These are phyloP conservation scores for Limnomonas spitsbergensis DNA, from an alignment of 139 green algal genomes.

Conservation along the genomic window DNA sequence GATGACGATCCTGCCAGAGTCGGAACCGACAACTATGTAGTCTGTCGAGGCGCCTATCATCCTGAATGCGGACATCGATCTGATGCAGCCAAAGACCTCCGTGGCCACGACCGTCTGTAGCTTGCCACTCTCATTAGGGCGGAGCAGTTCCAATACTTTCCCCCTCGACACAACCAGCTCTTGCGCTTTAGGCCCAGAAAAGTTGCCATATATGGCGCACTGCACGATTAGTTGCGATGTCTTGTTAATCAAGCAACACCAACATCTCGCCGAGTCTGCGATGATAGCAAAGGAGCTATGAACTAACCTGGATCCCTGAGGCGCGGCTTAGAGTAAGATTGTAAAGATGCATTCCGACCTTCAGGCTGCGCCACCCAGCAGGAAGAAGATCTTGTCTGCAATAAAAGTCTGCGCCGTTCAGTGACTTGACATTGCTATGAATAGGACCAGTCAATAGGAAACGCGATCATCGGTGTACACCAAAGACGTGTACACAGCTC, in stretches of 20 bases:
- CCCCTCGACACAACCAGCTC: constrained; percentile 90
- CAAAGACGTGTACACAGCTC: too few species aligned
- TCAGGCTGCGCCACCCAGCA: neutral
- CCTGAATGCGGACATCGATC: constrained; percentile 83
- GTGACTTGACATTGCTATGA: too few species aligned
- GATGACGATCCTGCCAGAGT: constrained; percentile 93
- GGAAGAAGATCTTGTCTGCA: neutral
- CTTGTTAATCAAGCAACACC: neutral
- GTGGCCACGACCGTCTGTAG: constrained; percentile 60
- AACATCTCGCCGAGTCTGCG: too few species aligned
- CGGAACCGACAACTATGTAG: constrained; percentile 87
- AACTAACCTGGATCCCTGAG: constrained; percentile 71
- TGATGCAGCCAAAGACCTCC: constrained; percentile 88
- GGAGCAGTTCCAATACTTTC: constrained; percentile 92
- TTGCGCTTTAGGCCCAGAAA: constrained; percentile 89
- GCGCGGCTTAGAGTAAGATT: constrained; percentile 74
- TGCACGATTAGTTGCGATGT: constrained; percentile 37
- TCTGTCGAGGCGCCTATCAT: constrained; percentile 84
- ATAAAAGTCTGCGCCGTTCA: too few species aligned
- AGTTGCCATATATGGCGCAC: constrained; percentile 91
- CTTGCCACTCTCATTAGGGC: constrained; percentile 86
- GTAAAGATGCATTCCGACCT: constrained; percentile 57
- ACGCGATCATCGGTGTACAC: too few species aligned
- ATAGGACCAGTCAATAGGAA: too few species aligned
- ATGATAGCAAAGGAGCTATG: too few species aligned